A percentile compares a stretch with the other conserved stretches of the same genome.
Conservation (phyloP, 805 yeast species). For the Nakazawaea holstii region DNA sequence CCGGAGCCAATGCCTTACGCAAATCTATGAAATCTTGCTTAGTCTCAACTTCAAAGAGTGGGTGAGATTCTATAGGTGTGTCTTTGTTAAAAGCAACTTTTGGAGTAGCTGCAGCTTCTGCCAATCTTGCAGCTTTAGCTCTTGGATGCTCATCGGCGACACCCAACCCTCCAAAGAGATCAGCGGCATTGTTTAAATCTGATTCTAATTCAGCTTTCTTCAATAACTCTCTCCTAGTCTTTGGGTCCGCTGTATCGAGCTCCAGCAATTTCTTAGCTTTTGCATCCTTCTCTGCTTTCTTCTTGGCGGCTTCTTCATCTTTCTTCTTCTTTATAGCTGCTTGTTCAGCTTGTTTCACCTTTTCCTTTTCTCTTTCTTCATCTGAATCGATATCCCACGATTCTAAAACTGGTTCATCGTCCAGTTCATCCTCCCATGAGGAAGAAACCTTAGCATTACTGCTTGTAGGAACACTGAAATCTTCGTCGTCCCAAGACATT, state of each 20-base stretch:
- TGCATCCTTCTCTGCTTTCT: conserved; percentile 20
- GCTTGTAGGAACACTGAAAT: conserved; percentile 63
- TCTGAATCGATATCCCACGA: conserved; percentile 88
- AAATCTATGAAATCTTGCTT: conserved; percentile 77
- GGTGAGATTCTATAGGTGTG: conserved; percentile 66
- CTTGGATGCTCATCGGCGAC: conserved; percentile 54
- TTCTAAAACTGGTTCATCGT: conserved; percentile 73
- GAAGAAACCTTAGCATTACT: conserved; percentile 49
- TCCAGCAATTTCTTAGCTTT: conserved; percentile 41
- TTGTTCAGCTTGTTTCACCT: conserved; percentile 28
- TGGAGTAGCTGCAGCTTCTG: conserved; percentile 28
- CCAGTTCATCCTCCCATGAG: conserved; percentile 78
- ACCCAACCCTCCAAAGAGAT: conserved; percentile 72
- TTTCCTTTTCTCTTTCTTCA: conserved; percentile 46
- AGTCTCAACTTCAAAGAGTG: conserved; percentile 78
- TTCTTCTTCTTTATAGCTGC: conserved; percentile 37
- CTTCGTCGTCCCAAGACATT: conserved; percentile 68
- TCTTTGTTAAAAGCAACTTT: conserved; percentile 39
- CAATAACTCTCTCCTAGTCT: conserved; percentile 68
- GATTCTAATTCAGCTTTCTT: conserved; percentile 77
- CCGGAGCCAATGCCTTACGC: conserved; percentile 63
- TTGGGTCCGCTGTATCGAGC: conserved; percentile 65
- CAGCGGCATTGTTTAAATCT: conserved; percentile 91
- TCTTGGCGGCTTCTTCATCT: conserved; percentile 35
- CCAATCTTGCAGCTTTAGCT: conserved; percentile 42